phyloP scores from a whole-genome alignment of 2,329 filamentous ascomycete species.

The Colletotrichum theobromicola region DNA sequence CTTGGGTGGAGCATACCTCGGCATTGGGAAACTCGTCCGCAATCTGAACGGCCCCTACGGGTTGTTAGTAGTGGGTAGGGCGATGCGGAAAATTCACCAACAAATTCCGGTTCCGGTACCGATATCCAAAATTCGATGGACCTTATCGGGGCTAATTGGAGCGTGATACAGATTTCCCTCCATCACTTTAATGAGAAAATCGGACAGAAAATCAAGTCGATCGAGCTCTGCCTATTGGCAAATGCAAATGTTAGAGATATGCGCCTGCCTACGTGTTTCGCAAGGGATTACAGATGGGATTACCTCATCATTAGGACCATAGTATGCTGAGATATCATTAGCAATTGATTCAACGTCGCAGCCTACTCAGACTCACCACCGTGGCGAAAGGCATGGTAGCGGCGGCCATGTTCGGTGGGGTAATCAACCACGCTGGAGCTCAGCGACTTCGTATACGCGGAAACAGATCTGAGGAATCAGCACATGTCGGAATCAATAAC shows the following conservation, averaged over 20 bases:
- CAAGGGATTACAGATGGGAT: neutral
- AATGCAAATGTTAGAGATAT: neutral
- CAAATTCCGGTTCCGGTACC: slow-evolving; percentile 70
- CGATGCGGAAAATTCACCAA: neutral
- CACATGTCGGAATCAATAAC: fast-evolving
- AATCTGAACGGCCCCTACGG: neutral
- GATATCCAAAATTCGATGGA: slow-evolving; percentile 54
- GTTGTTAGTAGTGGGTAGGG: neutral
- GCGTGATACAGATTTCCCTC: neutral
- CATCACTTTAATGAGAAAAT: neutral
- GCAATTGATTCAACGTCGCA: neutral
- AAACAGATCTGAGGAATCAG: neutral
- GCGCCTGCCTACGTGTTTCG: no score
- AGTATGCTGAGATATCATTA: slow-evolving; percentile 24
- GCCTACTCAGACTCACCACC: neutral
- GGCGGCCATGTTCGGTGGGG: neutral
- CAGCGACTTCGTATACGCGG: neutral
- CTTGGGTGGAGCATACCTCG: neutral
- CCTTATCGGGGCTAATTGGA: neutral
- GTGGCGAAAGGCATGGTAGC: slow-evolving; percentile 10
- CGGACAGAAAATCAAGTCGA: neutral
- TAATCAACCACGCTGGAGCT: neutral
- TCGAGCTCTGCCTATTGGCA: neutral
- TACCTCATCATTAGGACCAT: slow-evolving; percentile 41
- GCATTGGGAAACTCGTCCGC: neutral